phyloP scores from a whole-genome alignment of 2,329 filamentous ascomycete genomes.

The Chrysosphaeria jannelii region DNA sequence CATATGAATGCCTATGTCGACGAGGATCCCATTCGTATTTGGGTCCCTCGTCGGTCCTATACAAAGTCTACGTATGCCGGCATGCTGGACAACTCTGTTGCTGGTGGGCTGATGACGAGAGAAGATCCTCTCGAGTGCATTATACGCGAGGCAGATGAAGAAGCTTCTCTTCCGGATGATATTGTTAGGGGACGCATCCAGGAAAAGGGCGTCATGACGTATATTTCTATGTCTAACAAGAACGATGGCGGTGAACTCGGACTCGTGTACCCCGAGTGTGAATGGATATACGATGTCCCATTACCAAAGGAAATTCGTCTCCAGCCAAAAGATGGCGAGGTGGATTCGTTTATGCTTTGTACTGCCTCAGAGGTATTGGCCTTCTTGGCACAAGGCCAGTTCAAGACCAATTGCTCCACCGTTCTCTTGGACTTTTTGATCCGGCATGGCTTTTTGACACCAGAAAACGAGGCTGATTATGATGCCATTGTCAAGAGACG shows the following conservation, averaged over 20 bases:
- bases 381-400: constrained; percentile 39
- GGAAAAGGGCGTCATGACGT: constrained; percentile 29
- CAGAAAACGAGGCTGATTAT: constrained; percentile 50
- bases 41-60: constrained; percentile 50
- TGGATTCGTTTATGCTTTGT: constrained; percentile 34
- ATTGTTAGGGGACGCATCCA: constrained; percentile 22
- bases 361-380: constrained; percentile 39
- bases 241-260: constrained; percentile 52
- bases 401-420: constrained; percentile 78
- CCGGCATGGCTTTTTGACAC: constrained; percentile 50
- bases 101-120: constrained; percentile 48
- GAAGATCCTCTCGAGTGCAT: constrained; percentile 59
- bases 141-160: constrained; percentile 64
- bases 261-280: constrained; percentile 64
- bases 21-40: constrained; percentile 28
- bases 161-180: constrained; percentile 47
- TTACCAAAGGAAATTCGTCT: constrained; percentile 34
- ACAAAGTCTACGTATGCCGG: constrained; percentile 65
- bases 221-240: constrained; percentile 52
- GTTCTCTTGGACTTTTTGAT: constrained; percentile 75
- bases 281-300: constrained; percentile 77
- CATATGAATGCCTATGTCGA: constrained; percentile 49
- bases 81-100: constrained; percentile 91
- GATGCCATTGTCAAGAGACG: constrained; percentile 44
- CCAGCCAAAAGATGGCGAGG: constrained; percentile 55